phyloP scores from a whole-genome alignment of 345 rosid species.

The Gossypium arboreum region DNA sequence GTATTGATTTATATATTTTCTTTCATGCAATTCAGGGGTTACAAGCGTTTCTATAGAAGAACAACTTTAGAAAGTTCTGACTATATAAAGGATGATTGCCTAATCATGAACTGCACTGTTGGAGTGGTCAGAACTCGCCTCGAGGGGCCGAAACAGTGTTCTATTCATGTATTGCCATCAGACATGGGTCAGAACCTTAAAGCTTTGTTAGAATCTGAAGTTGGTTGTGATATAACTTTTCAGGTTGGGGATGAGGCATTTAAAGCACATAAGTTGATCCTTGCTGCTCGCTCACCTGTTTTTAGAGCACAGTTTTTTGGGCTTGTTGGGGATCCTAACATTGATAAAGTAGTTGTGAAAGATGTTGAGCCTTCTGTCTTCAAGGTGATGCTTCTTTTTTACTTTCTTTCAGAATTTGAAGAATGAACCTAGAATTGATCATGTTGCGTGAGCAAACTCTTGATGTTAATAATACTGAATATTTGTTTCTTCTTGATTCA shows the following conservation, averaged over 20 bases:
- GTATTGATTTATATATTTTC: slow-evolving; percentile 8
- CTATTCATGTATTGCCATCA: slow-evolving; percentile 57
- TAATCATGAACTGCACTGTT: slow-evolving; percentile 78
- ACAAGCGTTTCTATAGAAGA: slow-evolving; percentile 79
- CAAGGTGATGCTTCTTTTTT: slow-evolving; percentile 48
- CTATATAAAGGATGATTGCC: slow-evolving; percentile 76
- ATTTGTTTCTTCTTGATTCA: not conserved
- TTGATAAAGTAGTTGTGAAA: slow-evolving; percentile 49
- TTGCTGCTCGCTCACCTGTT: slow-evolving; percentile 91
- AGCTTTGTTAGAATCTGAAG: slow-evolving; percentile 66
- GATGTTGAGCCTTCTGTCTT: slow-evolving; percentile 83
- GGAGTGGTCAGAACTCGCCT: slow-evolving; percentile 80
- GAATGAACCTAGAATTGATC: not conserved
- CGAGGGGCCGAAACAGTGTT: slow-evolving; percentile 65
- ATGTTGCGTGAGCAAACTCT: not conserved
- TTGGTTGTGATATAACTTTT: slow-evolving; percentile 71
- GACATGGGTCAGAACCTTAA: slow-evolving; percentile 73
- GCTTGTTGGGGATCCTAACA: slow-evolving; percentile 64
- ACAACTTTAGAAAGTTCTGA: slow-evolving; percentile 72
- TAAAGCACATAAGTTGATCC: slow-evolving; percentile 83
- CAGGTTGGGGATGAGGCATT: slow-evolving; percentile 72
- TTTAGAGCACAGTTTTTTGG: slow-evolving; percentile 94
- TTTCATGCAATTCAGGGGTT: slow-evolving; percentile 63
- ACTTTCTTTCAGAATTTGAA: not conserved
- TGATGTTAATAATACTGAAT: not conserved